Evolutionary conservation across 768 basidiomycete genomes (phyloP).

Genomic region (Phlebiopsis flavidoalba): DNA sequence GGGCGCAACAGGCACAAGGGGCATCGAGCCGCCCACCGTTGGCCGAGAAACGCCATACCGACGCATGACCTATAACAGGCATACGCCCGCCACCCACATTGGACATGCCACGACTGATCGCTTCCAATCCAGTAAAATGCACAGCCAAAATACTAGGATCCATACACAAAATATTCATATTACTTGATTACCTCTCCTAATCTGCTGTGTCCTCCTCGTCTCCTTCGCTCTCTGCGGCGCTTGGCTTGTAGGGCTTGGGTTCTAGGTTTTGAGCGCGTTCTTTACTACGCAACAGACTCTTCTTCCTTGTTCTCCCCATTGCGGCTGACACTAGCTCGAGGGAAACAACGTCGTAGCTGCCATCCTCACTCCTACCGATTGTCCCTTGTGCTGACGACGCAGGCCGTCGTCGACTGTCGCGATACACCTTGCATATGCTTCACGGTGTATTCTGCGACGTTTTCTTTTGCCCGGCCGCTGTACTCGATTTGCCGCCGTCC

Average conservation of each 20-base stretch:
- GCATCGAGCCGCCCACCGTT: too few species aligned
- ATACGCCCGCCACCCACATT: too few species aligned
- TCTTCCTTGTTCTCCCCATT: constrained; percentile 12
- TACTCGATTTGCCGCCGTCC: not conserved
- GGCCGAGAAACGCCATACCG: too few species aligned
- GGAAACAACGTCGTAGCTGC: constrained; percentile 34
- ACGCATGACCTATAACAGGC: too few species aligned
- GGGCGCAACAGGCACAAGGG: too few species aligned
- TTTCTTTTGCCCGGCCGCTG: constrained; percentile 6
- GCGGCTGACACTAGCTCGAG: constrained; percentile 25
- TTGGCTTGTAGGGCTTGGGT: constrained; percentile 1
- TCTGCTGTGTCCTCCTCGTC: constrained; percentile 22
- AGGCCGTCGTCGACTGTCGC: constrained; percentile 19
- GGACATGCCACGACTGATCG: too few species aligned
- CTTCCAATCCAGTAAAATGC: too few species aligned
- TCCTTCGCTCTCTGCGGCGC: not conserved
- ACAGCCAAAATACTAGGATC: too few species aligned
- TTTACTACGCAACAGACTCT: not conserved
- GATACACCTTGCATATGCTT: constrained; percentile 3
- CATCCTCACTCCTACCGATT: constrained; percentile 26
- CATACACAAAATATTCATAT: too few species aligned
- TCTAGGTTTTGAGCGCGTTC: not conserved
- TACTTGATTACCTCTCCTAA: constrained; percentile 18
- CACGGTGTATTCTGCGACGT: constrained; percentile 2
- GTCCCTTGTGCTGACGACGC: constrained; percentile 21